These are phyloP conservation scores for Vigna angularis DNA, from an alignment of 306 rosid genomes.

Conservation along the genomic window DNA sequence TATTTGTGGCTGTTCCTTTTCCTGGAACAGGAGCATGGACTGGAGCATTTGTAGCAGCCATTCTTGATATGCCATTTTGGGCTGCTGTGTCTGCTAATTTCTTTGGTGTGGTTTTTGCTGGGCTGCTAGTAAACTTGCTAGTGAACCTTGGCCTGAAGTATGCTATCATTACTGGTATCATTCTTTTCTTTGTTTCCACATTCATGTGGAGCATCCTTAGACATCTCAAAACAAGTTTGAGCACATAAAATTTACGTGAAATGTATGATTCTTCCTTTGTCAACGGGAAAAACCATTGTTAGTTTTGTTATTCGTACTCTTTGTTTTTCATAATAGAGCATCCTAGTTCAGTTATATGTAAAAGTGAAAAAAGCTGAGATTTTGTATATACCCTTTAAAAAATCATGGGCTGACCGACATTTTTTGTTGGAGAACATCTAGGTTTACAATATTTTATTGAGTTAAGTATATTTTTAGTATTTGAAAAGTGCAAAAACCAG, in stretches of 20 bases:
- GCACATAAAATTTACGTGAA: constrained; percentile 52
- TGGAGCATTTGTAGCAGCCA: constrained; percentile 85
- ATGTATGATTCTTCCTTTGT: constrained; percentile 9
- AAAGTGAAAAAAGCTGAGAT: constrained; percentile 15
- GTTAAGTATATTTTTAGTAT: too few relatives aligned
- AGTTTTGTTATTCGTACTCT: constrained; percentile 29
- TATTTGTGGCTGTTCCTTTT: constrained; percentile 96
- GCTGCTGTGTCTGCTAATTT: constrained; percentile 82
- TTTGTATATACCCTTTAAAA: too few relatives aligned
- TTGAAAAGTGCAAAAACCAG: too few relatives aligned
- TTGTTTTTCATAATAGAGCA: constrained; percentile 24
- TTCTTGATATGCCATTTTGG: constrained; percentile 98
- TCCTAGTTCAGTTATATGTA: constrained; percentile 12
- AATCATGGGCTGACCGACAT: too few relatives aligned
- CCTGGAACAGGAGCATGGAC: constrained; percentile 99
- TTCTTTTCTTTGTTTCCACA: constrained; percentile 84
- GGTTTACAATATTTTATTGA: too few relatives aligned
- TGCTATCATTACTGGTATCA: constrained; percentile 70
- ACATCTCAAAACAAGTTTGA: constrained; percentile 54
- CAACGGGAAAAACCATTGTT: constrained; percentile 2
- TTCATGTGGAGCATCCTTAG: constrained; percentile 94
- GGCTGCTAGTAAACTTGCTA: constrained; percentile 84
- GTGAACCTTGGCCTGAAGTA: constrained; percentile 92
- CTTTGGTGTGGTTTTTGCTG: constrained; percentile 84
- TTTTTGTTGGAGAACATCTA: too few relatives aligned